Base-by-base conservation (phyloP, 768 basidiomycete species). In the Crepidotus variabilis region DNA sequence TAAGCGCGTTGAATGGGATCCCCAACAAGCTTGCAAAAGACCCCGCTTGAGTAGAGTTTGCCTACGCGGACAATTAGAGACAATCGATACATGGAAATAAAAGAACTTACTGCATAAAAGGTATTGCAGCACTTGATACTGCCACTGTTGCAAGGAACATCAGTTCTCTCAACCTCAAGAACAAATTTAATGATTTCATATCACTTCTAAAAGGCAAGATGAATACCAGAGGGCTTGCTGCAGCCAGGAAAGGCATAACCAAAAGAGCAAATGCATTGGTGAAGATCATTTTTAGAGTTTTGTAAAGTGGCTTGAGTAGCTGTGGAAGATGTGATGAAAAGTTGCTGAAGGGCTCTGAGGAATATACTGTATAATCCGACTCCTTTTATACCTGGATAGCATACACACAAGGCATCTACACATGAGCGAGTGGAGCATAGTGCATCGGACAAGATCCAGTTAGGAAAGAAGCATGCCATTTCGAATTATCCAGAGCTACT, bases 211-310 rank as follows among this genome's bases (percentile, higher is more conserved):
- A 23, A 28, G 22, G 52, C 7, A 46, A 57, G n/a, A 9, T 45
- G 46, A 62, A 23, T 54, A 67, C 70, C n/a, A 67, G 55, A 52
- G 68, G 66, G 47, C 54, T 58, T 35, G 68, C 67, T 23, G 61
- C 49, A 18, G 51, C 66, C 53, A 69, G 20, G 39, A 67, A 47
- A 18, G 69, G 67, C 35, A 69, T 60, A 45, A 61, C 64, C 49
- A 70, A 59, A n/a, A 67, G 13, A 50, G 59, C 43, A 50, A 65
- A 54, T 20, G 62, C 51, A 16, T 60, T 60, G 57, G 63, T 55
- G 50, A 63, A 60, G 46, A 63, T 22, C 66, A 68, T 68, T 43
- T 60, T 55, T 21, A 54, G 11, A 10, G 39, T 20, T 48, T 48
- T 21, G 34, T 4, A 22, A 6, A 14, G 47, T 24, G 28, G 24